phyloP scores from a whole-genome alignment of 2,329 filamentous ascomycete genomes.

The Spiromastix sp. region DNA sequence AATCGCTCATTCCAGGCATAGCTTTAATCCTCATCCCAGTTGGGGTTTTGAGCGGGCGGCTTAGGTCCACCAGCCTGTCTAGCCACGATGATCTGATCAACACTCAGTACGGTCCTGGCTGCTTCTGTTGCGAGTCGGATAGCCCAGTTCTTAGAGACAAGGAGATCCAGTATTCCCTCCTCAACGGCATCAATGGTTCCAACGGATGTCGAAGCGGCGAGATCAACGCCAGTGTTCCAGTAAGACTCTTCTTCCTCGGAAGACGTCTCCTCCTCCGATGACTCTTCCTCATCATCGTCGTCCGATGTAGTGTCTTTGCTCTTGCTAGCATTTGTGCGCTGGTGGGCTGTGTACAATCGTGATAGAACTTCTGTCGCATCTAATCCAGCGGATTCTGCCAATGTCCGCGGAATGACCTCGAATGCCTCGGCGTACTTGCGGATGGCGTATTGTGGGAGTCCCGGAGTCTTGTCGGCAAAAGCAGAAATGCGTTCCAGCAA shows the following conservation, averaged over 20 bases:
- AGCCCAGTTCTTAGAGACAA: constrained; percentile 90
- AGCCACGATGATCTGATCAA: constrained; percentile 98
- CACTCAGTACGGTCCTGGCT: constrained; percentile 83
- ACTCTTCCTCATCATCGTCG: constrained; percentile 49
- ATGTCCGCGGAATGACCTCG: constrained; percentile 85
- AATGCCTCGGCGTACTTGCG: constrained; percentile 97
- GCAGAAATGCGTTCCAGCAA: constrained; percentile 85
- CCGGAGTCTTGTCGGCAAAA: constrained; percentile 84
- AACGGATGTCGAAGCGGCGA: constrained; percentile 73
- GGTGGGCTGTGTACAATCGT: constrained; percentile 84
- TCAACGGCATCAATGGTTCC: constrained; percentile 79
- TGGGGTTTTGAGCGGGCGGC: constrained; percentile 84
- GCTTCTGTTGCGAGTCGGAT: constrained; percentile 95
- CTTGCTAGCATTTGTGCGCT: constrained; percentile 33
- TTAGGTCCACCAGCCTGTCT: constrained; percentile 95
- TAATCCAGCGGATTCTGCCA: constrained; percentile 89
- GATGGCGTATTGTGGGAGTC: constrained; percentile 90
- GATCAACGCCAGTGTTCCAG: constrained; percentile 88
- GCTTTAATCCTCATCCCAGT: constrained; percentile 57
- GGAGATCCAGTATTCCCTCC: constrained; percentile 81
- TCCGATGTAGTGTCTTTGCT: constrained; percentile 14
- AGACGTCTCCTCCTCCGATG: constrained; percentile 34
- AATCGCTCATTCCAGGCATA: no score
- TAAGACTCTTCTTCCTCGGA: constrained; percentile 60
- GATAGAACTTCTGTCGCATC: constrained; percentile 96